phyloP scores from a whole-genome alignment of 371 early-diverging fungal genomes.

The Basidiobolus meristosporus region DNA sequence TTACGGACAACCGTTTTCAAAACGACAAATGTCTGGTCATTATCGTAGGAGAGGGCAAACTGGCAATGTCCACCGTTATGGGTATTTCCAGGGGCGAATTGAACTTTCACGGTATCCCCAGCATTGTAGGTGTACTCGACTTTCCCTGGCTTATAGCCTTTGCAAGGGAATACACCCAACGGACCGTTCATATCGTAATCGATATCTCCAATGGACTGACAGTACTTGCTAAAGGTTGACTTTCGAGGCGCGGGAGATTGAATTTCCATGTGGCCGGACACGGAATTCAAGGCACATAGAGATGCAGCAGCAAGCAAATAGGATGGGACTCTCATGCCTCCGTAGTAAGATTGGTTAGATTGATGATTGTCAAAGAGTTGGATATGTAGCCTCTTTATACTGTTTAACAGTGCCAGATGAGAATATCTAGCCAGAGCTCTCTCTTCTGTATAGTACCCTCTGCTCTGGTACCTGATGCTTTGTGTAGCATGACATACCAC shows the following conservation, averaged over 20 bases:
- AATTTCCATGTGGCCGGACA: conserved; percentile 3
- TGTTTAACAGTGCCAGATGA: no score
- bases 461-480: no score
- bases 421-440: no score
- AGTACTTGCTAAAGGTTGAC: conserved; percentile 1
- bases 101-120: not conserved
- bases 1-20: conserved; percentile 1
- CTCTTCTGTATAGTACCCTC: no score
- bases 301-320: no score
- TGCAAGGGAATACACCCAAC: not conserved
- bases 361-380: no score
- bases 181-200: conserved; percentile 2
- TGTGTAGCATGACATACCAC: no score
- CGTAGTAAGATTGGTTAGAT: no score
- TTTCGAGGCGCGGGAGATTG: conserved; percentile 1
- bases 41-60: conserved; percentile 3
- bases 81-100: not conserved
- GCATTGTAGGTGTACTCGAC: not conserved
- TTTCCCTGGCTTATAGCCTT: not conserved
- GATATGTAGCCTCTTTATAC: no score
- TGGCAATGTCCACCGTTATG: conserved; percentile 6
- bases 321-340: no score
- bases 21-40: conserved; percentile 7
- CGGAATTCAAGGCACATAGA: no score
- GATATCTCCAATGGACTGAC: not conserved